phyloP scores from a whole-genome alignment of 306 rosid genomes.

The Dalbergia oliveri region DNA sequence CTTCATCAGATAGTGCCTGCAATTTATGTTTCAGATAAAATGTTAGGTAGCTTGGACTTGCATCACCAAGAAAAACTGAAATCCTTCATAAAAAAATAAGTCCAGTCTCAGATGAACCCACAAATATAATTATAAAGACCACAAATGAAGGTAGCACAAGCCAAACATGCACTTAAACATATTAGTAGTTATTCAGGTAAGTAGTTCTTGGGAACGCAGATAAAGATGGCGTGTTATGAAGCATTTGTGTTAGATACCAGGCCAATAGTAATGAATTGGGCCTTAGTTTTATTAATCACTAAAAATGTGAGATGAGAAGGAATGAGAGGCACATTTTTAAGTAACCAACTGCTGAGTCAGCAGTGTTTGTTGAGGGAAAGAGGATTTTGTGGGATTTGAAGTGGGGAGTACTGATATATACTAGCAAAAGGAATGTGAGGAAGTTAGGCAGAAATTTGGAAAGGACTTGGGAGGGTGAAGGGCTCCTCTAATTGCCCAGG shows the following conservation, averaged over 20 bases:
- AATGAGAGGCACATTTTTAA: no score
- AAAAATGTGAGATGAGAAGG: no score
- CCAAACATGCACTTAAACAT: slow-evolving; percentile 20
- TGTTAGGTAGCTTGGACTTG: slow-evolving; percentile 31
- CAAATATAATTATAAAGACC: slow-evolving; percentile 26
- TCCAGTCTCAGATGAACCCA: slow-evolving; percentile 23
- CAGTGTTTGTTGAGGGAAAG: no score
- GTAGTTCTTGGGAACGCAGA: neutral
- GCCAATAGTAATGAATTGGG: no score
- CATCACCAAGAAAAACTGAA: slow-evolving; percentile 31
- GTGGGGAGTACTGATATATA: no score
- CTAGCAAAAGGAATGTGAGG: no score
- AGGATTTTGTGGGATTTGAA: no score
- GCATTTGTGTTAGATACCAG: neutral
- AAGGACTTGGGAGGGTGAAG: no score
- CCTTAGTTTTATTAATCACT: no score
- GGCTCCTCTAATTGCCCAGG: no score
- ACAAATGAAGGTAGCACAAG: slow-evolving; percentile 4
- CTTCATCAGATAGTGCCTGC: slow-evolving; percentile 83
- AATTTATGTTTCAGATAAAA: slow-evolving; percentile 48
- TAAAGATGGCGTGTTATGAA: slow-evolving; percentile 12
- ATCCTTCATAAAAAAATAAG: slow-evolving; percentile 28
- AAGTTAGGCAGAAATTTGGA: no score
- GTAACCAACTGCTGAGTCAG: no score
- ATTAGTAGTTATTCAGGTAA: neutral